These are phyloP conservation scores for Phanerodontia chrysosporium DNA, from an alignment of 768 basidiomycete genomes.

Conservation along the genomic window DNA sequence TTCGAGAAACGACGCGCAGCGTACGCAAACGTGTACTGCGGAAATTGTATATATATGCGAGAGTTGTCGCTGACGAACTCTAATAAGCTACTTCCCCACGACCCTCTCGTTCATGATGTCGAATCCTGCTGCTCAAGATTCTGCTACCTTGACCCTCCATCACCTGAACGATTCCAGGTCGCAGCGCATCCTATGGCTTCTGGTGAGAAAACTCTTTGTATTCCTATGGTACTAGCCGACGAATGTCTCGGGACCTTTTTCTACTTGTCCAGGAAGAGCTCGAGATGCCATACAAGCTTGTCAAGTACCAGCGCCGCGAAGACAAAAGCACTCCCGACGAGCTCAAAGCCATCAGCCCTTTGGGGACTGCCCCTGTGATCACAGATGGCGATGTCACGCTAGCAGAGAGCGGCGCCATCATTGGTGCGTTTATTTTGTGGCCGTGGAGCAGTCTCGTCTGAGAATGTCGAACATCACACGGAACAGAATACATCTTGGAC, in stretches of 20 bases:
- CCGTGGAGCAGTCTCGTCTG: background rate
- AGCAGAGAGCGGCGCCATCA: constrained; percentile 36
- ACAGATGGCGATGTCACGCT: constrained; percentile 33
- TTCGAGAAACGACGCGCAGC: too few relatives aligned
- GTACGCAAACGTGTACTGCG: too few relatives aligned
- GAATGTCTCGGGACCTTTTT: background rate
- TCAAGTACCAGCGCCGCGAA: constrained; percentile 25
- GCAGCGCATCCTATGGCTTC: constrained; percentile 45
- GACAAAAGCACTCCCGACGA: constrained; percentile 27
- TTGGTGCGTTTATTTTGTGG: constrained; percentile 21
- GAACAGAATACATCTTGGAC: constrained; percentile 32
- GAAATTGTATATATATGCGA: too few relatives aligned
- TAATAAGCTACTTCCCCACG: too few relatives aligned
- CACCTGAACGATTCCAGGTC: constrained; percentile 48
- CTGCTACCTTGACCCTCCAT: constrained; percentile 28
- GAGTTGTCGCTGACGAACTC: too few relatives aligned
- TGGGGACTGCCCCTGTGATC: constrained; percentile 35
- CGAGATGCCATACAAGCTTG: constrained; percentile 32
- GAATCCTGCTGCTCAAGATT: too few relatives aligned
- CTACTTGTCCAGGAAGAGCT: constrained; percentile 43
- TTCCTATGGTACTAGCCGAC: background rate
- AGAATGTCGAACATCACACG: background rate
- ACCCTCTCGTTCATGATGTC: too few relatives aligned
- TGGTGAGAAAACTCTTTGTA: constrained; percentile 18
- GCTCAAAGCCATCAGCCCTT: constrained; percentile 29